Evolutionary conservation across 169 alveolate genomes (phyloP).

Genomic region (Plasmodium billcollinsi): DNA sequence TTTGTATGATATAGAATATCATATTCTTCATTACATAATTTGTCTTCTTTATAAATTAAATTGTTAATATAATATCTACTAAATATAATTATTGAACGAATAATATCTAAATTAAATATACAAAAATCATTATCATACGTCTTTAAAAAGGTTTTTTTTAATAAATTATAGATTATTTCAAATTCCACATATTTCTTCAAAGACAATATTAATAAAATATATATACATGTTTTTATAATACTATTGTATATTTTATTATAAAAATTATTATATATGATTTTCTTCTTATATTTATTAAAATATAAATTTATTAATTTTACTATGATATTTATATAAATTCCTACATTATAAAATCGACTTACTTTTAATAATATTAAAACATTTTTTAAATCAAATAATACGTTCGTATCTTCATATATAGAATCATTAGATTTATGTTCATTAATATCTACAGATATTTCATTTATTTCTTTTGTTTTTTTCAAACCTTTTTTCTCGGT

Average conservation of each 20-base stretch:
- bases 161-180: conserved; percentile 73
- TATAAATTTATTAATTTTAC: conserved; percentile 43
- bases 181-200: conserved; percentile 70
- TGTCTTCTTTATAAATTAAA: conserved; percentile 57
- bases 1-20: conserved; percentile 71
- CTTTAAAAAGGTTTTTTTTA: conserved; percentile 72
- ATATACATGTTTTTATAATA: conserved; percentile 58
- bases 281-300: conserved; percentile 58
- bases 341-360: conserved; percentile 66
- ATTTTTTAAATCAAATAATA: conserved; percentile 67
- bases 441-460: background rate
- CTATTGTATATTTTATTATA: conserved; percentile 31
- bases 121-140: conserved; percentile 9
- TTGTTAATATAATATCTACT: conserved; percentile 56
- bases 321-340: conserved; percentile 44
- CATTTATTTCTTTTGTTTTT: background rate
- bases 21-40: conserved; percentile 58
- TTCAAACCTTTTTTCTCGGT: background rate
- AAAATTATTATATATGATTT: background rate
- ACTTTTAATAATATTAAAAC: conserved; percentile 52
- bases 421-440: background rate
- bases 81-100: conserved; percentile 23
- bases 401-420: conserved; percentile 13
- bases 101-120: conserved; percentile 10
- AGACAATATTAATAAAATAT: conserved; percentile 55